Conservation (phyloP, 1,284 basidiomycete genomes). For the Moniliophthora roreri region DNA sequence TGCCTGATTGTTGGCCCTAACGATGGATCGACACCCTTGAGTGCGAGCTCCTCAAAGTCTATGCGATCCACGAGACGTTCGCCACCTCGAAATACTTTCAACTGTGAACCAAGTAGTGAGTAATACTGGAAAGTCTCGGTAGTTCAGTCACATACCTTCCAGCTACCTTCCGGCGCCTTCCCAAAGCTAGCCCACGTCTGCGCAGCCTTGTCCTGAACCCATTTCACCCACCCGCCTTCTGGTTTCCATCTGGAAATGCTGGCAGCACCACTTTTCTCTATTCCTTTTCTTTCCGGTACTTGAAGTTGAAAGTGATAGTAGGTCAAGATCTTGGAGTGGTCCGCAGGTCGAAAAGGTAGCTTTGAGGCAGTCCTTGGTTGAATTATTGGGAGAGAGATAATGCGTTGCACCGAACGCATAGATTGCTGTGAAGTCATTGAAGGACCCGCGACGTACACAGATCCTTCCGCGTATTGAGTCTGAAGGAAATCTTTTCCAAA, state of each 20-base stretch:
- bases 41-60: conserved; percentile 74
- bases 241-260: conserved; percentile 28
- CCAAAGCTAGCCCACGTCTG: conserved; percentile 65
- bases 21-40: conserved; percentile 69
- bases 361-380: conserved; percentile 18
- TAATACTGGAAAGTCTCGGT: not conserved
- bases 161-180: conserved; percentile 57
- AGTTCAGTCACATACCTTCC: conserved; percentile 51
- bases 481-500: not conserved
- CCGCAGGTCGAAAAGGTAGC: not conserved
- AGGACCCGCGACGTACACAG: not conserved
- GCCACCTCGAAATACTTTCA: conserved; percentile 58
- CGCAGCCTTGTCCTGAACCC: conserved; percentile 49
- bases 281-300: conserved; percentile 9
- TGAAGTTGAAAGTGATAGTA: conserved; percentile 46
- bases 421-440: conserved; percentile 5
- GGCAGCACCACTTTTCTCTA: conserved; percentile 13
- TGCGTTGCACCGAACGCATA: conserved; percentile 29
- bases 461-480: not conserved
- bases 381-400: conserved; percentile 39
- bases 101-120: conserved; percentile 32
- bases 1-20: conserved; percentile 49
- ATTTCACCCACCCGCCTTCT: conserved; percentile 39
- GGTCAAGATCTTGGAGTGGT: conserved; percentile 20
- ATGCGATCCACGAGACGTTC: conserved; percentile 67